phyloP scores from a whole-genome alignment of 164 flowering plant genomes.

The Platanus orientalis region DNA sequence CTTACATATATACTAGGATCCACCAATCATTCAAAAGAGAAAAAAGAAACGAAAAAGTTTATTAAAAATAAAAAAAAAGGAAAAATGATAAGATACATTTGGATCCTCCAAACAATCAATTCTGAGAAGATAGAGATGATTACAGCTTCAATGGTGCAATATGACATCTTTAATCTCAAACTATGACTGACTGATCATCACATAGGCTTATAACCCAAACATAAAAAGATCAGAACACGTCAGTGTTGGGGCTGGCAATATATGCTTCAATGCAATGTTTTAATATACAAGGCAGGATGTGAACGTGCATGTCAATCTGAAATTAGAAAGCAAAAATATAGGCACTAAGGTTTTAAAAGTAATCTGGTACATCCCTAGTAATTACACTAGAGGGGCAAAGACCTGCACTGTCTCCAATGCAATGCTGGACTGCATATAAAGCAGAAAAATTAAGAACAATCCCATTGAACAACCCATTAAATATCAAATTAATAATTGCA shows the following conservation, averaged over 20 bases:
- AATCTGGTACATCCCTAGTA: conserved; percentile 95
- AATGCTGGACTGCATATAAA: conserved; percentile 68
- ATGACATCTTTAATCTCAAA: neutral
- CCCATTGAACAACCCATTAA: neutral
- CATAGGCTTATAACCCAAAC: too few relatives aligned
- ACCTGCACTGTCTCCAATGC: conserved; percentile 93
- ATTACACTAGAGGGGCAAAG: conserved; percentile 95
- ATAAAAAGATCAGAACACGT: too few relatives aligned
- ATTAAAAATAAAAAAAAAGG: neutral
- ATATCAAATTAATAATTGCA: conserved; percentile 7
- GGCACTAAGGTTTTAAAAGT: conserved; percentile 13
- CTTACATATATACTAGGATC: neutral
- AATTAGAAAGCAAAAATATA: neutral
- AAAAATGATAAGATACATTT: neutral
- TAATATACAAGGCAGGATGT: neutral
- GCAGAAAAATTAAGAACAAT: conserved; percentile 7
- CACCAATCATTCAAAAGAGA: too few relatives aligned
- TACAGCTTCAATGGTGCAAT: neutral
- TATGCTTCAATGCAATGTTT: neutral
- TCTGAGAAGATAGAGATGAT: neutral
- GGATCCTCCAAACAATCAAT: neutral
- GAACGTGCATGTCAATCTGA: neutral
- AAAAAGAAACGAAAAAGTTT: neutral
- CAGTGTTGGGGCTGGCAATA: neutral
- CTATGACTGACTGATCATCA: neutral